Conservation (phyloP, 352 stramenopile genomes). For the Globisporangium paddicum region DNA sequence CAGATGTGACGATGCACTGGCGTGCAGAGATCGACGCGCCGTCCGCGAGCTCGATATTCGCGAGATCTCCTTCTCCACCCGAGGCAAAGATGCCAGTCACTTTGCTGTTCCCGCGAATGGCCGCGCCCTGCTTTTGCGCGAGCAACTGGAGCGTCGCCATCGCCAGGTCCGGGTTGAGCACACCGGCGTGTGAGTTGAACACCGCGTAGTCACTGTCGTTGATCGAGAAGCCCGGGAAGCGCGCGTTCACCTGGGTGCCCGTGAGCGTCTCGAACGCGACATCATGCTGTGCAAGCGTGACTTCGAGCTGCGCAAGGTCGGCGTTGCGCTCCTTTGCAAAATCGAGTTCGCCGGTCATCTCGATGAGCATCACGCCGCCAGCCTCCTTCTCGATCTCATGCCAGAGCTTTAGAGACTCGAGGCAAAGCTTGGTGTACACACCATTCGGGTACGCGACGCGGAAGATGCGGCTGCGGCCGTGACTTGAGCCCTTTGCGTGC, state of each 20-base stretch:
- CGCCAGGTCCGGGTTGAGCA: constrained; percentile 48
- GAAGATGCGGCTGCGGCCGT: constrained; percentile 77
- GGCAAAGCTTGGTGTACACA: constrained; percentile 65
- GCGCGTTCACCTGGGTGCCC: constrained; percentile 31
- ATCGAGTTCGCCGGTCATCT: constrained; percentile 61
- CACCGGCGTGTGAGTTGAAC: constrained; percentile 37
- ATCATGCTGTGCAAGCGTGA: constrained; percentile 22
- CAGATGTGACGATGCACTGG: constrained; percentile 58
- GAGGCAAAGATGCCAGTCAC: constrained; percentile 19
- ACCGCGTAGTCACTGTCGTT: constrained; percentile 32
- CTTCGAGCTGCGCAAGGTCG: constrained; percentile 26
- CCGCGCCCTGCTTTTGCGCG: constrained; percentile 25
- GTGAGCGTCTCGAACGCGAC: constrained; percentile 45
- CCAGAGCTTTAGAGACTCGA: constrained; percentile 57
- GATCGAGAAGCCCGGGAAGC: constrained; percentile 52
- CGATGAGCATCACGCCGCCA: constrained; percentile 32
- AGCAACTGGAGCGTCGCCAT: constrained; percentile 50
- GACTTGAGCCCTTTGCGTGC: constrained; percentile 63
- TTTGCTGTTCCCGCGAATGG: constrained; percentile 34
- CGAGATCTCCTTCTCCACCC: constrained; percentile 20
- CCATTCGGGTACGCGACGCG: constrained; percentile 73
- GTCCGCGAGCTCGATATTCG: constrained; percentile 26
- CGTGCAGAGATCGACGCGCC: constrained; percentile 18
- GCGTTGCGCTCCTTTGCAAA: constrained; percentile 28
- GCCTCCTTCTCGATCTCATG: constrained; percentile 36